Conservation (phyloP, 495 filamentous ascomycete genomes). For the Talaromyces adpressus region DNA sequence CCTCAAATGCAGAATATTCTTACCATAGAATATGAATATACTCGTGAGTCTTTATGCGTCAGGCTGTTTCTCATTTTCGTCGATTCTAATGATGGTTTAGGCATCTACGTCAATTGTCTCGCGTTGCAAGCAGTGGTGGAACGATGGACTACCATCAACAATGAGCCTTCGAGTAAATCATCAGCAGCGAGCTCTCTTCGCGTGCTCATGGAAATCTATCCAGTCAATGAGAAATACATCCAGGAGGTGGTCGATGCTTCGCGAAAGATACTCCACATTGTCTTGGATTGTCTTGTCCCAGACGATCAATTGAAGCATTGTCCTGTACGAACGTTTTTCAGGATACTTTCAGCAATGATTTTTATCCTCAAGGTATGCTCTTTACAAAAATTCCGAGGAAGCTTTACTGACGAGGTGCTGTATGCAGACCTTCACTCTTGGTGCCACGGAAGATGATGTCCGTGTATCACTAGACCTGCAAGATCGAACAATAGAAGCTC, state of each 20-base stretch:
- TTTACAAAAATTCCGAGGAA: neutral
- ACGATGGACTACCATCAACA: constrained; percentile 68
- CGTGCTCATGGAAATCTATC: constrained; percentile 49
- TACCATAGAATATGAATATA: constrained; percentile 85
- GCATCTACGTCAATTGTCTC: constrained; percentile 82
- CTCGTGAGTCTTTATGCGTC: constrained; percentile 40
- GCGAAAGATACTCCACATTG: constrained; percentile 72
- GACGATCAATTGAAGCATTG: constrained; percentile 83
- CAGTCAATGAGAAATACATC: constrained; percentile 65
- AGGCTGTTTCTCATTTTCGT: constrained; percentile 17
- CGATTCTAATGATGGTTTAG: constrained; percentile 19
- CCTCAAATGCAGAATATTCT: constrained; percentile 75
- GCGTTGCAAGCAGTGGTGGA: constrained; percentile 93
- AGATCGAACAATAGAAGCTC: constrained; percentile 69
- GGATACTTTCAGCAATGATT: constrained; percentile 90
- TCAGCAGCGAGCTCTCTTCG: constrained; percentile 37
- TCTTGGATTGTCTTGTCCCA: constrained; percentile 77
- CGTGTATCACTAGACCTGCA: constrained; percentile 73
- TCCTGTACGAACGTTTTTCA: constrained; percentile 88
- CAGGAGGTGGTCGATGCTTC: constrained; percentile 83
- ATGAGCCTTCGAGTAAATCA: constrained; percentile 44
- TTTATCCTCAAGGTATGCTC: constrained; percentile 68
- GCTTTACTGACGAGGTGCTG: constrained; percentile 1
- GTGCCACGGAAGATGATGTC: constrained; percentile 84
- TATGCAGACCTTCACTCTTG: constrained; percentile 78